phyloP scores from a whole-genome alignment of 225 moss, liverwort and hornwort genomes.

The Pseudoscleropodium purum region DNA sequence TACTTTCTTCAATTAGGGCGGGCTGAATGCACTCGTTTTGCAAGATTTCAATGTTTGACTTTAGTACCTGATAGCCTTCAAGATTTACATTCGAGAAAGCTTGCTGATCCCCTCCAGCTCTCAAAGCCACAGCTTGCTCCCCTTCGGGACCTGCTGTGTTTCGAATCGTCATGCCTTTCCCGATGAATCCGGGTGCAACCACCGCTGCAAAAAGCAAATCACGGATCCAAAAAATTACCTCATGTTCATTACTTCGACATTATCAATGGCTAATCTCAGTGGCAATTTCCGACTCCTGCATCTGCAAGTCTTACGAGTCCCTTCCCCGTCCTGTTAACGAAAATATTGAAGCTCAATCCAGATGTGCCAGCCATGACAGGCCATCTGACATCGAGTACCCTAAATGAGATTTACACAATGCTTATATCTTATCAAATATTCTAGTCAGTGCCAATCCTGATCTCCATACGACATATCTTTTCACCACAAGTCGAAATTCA shows the following conservation, averaged over 20 bases:
- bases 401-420: not conserved
- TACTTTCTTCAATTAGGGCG: not conserved
- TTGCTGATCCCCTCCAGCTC: constrained; percentile 59
- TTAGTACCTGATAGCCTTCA: constrained; percentile 46
- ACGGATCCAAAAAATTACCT: not conserved
- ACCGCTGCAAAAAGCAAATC: constrained; percentile 40
- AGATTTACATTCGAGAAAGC: constrained; percentile 55
- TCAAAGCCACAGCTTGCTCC: constrained; percentile 80
- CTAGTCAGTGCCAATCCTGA: not conserved
- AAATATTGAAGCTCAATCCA: not conserved
- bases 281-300: not conserved
- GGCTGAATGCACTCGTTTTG: not conserved
- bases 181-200: constrained; percentile 53
- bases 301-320: not conserved
- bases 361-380: not conserved
- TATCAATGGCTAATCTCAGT: not conserved
- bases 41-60: not conserved
- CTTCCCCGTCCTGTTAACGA: not conserved
- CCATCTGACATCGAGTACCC: not conserved
- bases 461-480: not conserved
- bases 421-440: too few relatives aligned
- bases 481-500: not conserved
- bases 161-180: constrained; percentile 59
- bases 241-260: not conserved
- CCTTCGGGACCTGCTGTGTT: constrained; percentile 80